phyloP scores from a whole-genome alignment of 1,284 basidiomycete genomes.

The Irpex lacteus region DNA sequence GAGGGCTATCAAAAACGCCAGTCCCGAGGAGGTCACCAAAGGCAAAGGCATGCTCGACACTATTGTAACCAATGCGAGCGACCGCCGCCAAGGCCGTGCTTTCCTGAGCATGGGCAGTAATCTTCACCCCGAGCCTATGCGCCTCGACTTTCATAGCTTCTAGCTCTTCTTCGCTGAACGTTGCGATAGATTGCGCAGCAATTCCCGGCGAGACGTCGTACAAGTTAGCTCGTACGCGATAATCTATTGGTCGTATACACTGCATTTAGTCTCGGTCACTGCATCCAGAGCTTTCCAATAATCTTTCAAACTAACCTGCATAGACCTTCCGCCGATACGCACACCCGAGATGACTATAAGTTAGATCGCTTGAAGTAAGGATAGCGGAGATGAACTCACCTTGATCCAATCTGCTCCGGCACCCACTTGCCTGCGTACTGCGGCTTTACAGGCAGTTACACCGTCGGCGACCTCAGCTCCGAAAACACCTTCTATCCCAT shows the following conservation, averaged over 20 bases:
- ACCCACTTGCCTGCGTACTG: conserved; percentile 60
- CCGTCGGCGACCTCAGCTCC: conserved; percentile 63
- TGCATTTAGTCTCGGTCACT: neutral
- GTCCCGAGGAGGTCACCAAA: conserved; percentile 14
- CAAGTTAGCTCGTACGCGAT: conserved; percentile 45
- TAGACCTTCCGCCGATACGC: conserved; percentile 38
- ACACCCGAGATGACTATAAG: neutral
- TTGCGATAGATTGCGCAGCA: conserved; percentile 33
- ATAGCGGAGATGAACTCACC: conserved; percentile 26
- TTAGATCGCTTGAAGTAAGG: neutral
- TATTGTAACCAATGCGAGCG: conserved; percentile 37
- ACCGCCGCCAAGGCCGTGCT: conserved; percentile 36
- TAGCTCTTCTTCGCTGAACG: conserved; percentile 49
- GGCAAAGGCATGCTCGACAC: conserved; percentile 46
- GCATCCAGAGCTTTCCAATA: neutral
- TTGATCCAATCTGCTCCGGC: conserved; percentile 71
- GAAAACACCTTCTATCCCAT: conserved; percentile 54
- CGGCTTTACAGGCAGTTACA: conserved; percentile 50
- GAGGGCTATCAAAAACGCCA: neutral
- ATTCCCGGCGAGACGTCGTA: conserved; percentile 36
- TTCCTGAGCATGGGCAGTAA: conserved; percentile 55
- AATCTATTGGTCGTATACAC: conserved; percentile 36
- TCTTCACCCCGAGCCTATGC: conserved; percentile 52
- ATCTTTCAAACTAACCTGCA: conserved; percentile 37
- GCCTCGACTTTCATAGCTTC: conserved; percentile 49